These are phyloP conservation scores for Irpex rosettiformis DNA, from an alignment of 1,284 basidiomycete species.

Conservation along the genomic window DNA sequence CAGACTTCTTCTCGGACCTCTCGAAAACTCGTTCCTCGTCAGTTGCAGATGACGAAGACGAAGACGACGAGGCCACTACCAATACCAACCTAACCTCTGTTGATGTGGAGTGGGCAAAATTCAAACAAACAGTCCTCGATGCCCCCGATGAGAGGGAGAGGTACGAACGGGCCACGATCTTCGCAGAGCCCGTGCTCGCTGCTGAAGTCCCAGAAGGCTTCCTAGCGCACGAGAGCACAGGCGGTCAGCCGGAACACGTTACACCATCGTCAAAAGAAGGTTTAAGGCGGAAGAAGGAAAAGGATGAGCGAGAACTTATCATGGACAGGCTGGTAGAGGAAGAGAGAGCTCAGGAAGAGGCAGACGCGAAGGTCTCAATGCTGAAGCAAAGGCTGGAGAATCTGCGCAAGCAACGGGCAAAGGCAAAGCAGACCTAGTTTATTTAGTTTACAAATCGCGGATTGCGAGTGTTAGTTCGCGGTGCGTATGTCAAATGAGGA, in stretches of 20 bases:
- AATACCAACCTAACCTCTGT: slow-evolving; percentile 33
- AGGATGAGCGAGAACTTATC: slow-evolving; percentile 75
- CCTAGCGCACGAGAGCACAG: slow-evolving; percentile 32
- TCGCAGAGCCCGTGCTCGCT: slow-evolving; percentile 62
- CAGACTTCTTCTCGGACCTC: slow-evolving; percentile 79
- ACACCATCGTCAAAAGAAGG: slow-evolving; percentile 43
- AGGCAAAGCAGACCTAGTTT: slow-evolving; percentile 30
- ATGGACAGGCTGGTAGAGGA: slow-evolving; percentile 80
- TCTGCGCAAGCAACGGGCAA: slow-evolving; percentile 53
- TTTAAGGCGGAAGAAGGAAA: slow-evolving; percentile 44
- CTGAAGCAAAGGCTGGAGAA: slow-evolving; percentile 66
- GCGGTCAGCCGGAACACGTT: slow-evolving; percentile 21
- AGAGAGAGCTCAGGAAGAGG: slow-evolving; percentile 80
- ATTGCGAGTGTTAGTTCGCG: background rate
- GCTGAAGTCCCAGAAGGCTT: slow-evolving; percentile 50
- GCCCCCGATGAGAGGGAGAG: slow-evolving; percentile 37
- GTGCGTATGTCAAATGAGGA: background rate
- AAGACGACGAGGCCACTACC: slow-evolving; percentile 12
- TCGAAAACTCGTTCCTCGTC: slow-evolving; percentile 43
- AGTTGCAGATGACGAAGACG: slow-evolving; percentile 32
- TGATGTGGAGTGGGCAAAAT: slow-evolving; percentile 66
- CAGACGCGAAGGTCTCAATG: slow-evolving; percentile 64
- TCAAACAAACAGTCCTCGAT: slow-evolving; percentile 59
- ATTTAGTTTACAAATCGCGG: slow-evolving; percentile 12
- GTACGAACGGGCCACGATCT: slow-evolving; percentile 66